phyloP scores from a whole-genome alignment of 805 yeast genomes.

The Yarrowia bubula region DNA sequence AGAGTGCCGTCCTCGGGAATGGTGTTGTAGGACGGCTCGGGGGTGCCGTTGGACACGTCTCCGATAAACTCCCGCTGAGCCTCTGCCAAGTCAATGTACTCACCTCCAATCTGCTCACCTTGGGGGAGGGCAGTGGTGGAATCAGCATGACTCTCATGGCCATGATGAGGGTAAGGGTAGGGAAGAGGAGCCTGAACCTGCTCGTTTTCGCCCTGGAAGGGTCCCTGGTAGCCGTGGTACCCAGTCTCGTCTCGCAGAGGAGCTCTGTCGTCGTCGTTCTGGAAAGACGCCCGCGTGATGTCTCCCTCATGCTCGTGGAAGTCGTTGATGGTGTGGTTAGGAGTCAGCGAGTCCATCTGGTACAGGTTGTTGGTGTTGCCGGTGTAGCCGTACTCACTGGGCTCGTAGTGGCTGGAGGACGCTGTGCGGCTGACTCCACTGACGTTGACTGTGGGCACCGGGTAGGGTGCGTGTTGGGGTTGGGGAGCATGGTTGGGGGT shows the following conservation, averaged over 20 bases:
- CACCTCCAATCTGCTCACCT: slow-evolving; percentile 25
- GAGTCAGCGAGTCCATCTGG: slow-evolving; percentile 18
- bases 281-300: slow-evolving; percentile 5
- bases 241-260: background rate
- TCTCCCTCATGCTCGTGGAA: slow-evolving; percentile 19
- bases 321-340: slow-evolving; percentile 16
- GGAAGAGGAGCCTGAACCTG: slow-evolving; percentile 1
- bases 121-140: slow-evolving; percentile 10
- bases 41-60: background rate
- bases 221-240: slow-evolving; percentile 22
- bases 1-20: slow-evolving; percentile 20
- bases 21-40: slow-evolving; percentile 20
- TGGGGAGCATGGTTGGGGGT: background rate
- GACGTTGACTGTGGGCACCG: background rate
- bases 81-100: slow-evolving; percentile 19
- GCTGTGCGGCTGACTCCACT: background rate
- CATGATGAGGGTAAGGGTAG: slow-evolving; percentile 8
- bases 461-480: slow-evolving; percentile 8
- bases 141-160: background rate
- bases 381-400: slow-evolving; percentile 9
- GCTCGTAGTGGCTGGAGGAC: background rate
- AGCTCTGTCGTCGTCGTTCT: slow-evolving; percentile 7
- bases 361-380: background rate
- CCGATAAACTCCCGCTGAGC: slow-evolving; percentile 17
- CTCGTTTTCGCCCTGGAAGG: background rate